Evolutionary conservation across 2,329 filamentous ascomycete species (phyloP).

Genomic region (Mycosphaerella sp.): DNA sequence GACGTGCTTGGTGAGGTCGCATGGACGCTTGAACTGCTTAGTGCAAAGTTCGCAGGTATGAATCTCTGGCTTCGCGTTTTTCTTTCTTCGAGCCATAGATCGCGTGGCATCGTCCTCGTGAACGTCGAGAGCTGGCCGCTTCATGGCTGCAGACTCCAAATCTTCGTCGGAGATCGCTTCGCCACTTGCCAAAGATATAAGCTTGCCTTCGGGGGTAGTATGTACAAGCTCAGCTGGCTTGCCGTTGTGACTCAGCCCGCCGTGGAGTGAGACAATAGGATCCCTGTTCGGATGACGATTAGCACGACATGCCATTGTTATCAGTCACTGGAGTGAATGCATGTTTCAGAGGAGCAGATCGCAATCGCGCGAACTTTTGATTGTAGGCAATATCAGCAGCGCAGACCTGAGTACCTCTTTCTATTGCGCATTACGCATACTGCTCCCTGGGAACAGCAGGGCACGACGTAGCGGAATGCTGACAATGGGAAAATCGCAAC

Average conservation of each 20-base stretch:
- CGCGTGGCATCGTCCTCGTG: constrained; percentile 79
- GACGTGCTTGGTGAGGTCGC: constrained; percentile 94
- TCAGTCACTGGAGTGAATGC: background rate
- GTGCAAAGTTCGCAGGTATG: constrained; percentile 64
- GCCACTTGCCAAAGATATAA: constrained; percentile 60
- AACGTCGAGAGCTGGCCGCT: constrained; percentile 52
- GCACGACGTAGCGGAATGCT: background rate
- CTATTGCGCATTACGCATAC: background rate
- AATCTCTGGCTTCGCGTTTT: constrained; percentile 58
- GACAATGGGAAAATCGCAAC: constrained; percentile 13
- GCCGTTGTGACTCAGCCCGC: constrained; percentile 74
- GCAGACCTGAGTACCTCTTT: background rate
- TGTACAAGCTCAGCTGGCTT: constrained; percentile 78
- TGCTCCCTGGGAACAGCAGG: constrained; percentile 2
- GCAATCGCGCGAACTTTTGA: background rate
- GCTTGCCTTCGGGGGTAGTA: constrained; percentile 65
- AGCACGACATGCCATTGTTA: constrained; percentile 1
- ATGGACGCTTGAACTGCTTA: constrained; percentile 95
- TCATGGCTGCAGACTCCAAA: constrained; percentile 51
- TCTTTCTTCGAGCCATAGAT: constrained; percentile 93
- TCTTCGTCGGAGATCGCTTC: constrained; percentile 47
- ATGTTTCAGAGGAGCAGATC: background rate
- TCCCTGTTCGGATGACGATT: constrained; percentile 39
- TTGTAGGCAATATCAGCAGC: background rate
- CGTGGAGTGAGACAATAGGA: constrained; percentile 72